Base-by-base conservation (phyloP, 2,329 filamentous ascomycete genomes). In the Arthrinium puccinioides region DNA sequence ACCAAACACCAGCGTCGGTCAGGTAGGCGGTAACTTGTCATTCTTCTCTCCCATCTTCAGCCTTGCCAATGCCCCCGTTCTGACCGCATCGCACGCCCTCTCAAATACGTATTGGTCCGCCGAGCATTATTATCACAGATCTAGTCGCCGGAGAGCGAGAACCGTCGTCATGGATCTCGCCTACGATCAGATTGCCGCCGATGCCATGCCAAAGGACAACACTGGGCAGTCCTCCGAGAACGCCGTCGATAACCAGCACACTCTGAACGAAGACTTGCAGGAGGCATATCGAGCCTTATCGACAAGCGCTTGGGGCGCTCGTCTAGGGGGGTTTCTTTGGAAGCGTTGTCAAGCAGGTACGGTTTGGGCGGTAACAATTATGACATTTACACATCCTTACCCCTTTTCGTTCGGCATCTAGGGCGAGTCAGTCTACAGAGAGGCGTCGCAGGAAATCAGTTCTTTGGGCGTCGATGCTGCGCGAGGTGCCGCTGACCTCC, bases 231-330 rank as follows among this genome's bases (percentile, higher is more conserved):
- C 47, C 42, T 50, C 41, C 41, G 44, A 41, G 28, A 38, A 53
- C 32, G 14, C 30, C 16, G 15, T 19, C 31, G 56, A 67, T 33
- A 56, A 64, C 16, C 62, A 69, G 46, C 59, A 64, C 39, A 76
- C 82, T 36, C 74, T 98, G 49, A 94, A 94, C 56, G 75, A 79
- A 49, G 92, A 98, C 55, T 74, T 98, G 45, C 87, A 95, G 63
- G 87, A 96, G 62, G 92, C 90, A 6, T 96, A 97, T 70, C 88
- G 87, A 55, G 89, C 89, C 18, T 86, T 98, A 55, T 90, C 87
- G 4, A 78, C 80, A 47, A 95, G 87, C 52, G 85, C 87, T 9
- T 98, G 92, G 92, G 92, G 90, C 30, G 79, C 84, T 16, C 80
- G 76, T 50, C 78, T 98, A 21, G 90, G 92, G 24, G 90, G 88